Conservation (phyloP, 164 flowering plant species). For the Berberis vulgaris region DNA sequence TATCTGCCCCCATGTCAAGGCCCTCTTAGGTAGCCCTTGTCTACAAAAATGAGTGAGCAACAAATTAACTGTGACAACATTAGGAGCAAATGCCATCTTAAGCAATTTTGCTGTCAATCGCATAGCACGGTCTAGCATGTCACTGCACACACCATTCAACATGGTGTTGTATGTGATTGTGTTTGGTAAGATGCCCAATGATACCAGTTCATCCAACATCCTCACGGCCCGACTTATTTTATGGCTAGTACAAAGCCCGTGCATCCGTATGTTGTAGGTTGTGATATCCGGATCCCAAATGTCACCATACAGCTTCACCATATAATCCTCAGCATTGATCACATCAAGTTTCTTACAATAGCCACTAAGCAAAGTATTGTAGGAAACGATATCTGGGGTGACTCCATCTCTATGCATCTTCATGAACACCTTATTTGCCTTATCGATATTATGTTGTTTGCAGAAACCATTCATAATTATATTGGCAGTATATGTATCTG, state of each 20-base stretch:
- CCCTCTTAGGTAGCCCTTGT: slow-evolving; percentile 67
- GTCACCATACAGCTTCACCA: slow-evolving; percentile 38
- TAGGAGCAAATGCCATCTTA: slow-evolving; percentile 79
- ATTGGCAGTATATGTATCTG: slow-evolving; percentile 65
- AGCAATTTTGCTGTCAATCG: slow-evolving; percentile 68
- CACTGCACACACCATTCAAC: slow-evolving; percentile 64
- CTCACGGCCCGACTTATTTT: slow-evolving; percentile 54
- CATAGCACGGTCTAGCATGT: slow-evolving; percentile 65
- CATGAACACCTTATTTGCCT: slow-evolving; percentile 43
- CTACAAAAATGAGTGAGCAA: slow-evolving; percentile 70
- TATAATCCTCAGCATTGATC: slow-evolving; percentile 40
- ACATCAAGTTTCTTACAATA: slow-evolving; percentile 59
- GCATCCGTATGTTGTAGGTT: slow-evolving; percentile 68
- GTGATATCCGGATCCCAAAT: slow-evolving; percentile 71
- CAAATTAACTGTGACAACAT: slow-evolving; percentile 57
- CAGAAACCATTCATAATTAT: slow-evolving; percentile 75
- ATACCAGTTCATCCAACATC: slow-evolving; percentile 64
- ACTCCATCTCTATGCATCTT: slow-evolving; percentile 51
- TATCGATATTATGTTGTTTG: slow-evolving; percentile 55
- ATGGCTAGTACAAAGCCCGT: slow-evolving; percentile 40
- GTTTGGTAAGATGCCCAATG: slow-evolving; percentile 57
- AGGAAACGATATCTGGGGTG: slow-evolving; percentile 68
- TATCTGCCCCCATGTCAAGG: slow-evolving; percentile 65
- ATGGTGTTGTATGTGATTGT: slow-evolving; percentile 82
- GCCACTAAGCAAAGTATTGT: slow-evolving; percentile 77